Conservation (phyloP, 495 filamentous ascomycete genomes). For the Penicillium cataractarum region DNA sequence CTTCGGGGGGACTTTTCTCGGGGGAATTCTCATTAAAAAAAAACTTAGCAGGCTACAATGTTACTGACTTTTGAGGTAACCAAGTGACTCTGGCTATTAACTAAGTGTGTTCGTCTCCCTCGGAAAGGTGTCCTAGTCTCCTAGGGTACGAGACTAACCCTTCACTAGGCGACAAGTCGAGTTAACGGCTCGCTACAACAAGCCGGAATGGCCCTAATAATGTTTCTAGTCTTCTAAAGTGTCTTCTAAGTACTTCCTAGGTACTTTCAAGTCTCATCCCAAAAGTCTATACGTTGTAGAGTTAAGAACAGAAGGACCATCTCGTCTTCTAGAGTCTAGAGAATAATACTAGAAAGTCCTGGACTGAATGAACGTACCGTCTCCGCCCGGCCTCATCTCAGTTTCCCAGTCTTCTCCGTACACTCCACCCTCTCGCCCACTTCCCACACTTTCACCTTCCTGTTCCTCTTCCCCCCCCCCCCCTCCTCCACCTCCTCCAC, state of each 20-base stretch:
- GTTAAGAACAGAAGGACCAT: background rate
- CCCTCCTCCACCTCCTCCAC: background rate
- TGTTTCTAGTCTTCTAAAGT: background rate
- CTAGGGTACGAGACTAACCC: background rate
- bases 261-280: background rate
- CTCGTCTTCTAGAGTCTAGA: background rate
- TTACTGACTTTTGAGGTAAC: too few species aligned
- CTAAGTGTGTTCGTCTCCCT: too few species aligned
- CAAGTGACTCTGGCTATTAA: too few species aligned
- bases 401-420: too few species aligned
- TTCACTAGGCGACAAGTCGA: background rate
- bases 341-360: too few species aligned
- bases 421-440: background rate
- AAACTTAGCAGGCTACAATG: too few species aligned
- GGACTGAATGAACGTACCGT: conserved; percentile 11
- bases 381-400: conserved; percentile 15
- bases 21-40: too few species aligned
- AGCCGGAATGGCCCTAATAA: background rate
- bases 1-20: too few species aligned
- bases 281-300: too few species aligned
- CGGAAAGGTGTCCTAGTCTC: too few species aligned
- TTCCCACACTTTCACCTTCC: background rate
- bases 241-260: background rate
- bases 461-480: background rate
- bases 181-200: background rate